Conservation (phyloP, 2,329 filamentous ascomycete genomes). For the Hypoxylon sp. region DNA sequence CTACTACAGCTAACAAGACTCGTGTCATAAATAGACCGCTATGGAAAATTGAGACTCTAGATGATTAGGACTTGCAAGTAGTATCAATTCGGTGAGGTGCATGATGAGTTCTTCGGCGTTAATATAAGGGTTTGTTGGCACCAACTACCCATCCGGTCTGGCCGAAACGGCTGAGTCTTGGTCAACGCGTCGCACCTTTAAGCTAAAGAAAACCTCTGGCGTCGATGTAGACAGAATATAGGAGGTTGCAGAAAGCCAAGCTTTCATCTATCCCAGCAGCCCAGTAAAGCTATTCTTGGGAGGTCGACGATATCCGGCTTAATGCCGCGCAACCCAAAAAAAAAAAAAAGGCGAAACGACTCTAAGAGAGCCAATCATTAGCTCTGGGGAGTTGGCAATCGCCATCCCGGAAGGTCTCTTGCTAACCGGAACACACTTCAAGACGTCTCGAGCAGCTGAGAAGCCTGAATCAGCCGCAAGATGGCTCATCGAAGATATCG, state of each 20-base stretch:
- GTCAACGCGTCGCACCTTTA: slow-evolving; percentile 15
- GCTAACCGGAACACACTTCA: slow-evolving; percentile 35
- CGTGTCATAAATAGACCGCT: slow-evolving; percentile 14
- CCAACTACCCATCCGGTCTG: slow-evolving; percentile 24
- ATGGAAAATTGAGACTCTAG: slow-evolving; percentile 21
- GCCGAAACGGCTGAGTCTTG: slow-evolving; percentile 23
- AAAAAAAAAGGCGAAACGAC: slow-evolving; percentile 38
- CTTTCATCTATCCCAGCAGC: slow-evolving; percentile 45
- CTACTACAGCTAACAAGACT: slow-evolving; percentile 22
- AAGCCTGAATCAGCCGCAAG: slow-evolving; percentile 47
- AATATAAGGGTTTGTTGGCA: slow-evolving; percentile 16
- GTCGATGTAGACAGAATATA: slow-evolving; percentile 40
- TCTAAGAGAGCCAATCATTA: slow-evolving; percentile 43
- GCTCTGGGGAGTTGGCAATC: slow-evolving; percentile 36
- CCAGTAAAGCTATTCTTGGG: slow-evolving; percentile 44
- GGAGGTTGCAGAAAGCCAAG: slow-evolving; percentile 48
- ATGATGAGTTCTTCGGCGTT: slow-evolving; percentile 21
- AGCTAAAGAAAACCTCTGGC: slow-evolving; percentile 36
- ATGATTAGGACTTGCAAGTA: slow-evolving; percentile 15
- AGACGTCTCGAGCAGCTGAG: slow-evolving; percentile 39
- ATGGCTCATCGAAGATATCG: slow-evolving; percentile 35
- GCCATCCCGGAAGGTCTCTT: slow-evolving; percentile 36
- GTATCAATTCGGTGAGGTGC: slow-evolving; percentile 22
- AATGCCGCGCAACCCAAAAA: slow-evolving; percentile 48
- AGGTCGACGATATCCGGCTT: slow-evolving; percentile 48